These are phyloP conservation scores for Zasmidium cellare DNA, from an alignment of 2,329 filamentous ascomycete genomes.

Conservation along the genomic window DNA sequence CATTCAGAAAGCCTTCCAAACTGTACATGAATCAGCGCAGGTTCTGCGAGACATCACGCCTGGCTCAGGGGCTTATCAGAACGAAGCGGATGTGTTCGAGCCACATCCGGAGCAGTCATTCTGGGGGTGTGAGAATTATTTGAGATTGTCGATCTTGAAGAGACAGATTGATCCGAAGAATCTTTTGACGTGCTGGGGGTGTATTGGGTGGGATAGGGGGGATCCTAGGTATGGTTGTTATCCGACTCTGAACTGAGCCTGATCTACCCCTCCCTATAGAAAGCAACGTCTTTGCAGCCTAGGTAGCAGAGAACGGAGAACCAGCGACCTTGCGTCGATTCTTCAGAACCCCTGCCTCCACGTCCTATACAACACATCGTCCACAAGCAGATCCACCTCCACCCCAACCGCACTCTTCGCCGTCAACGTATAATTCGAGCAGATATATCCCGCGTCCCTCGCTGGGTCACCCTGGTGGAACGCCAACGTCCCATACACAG, in stretches of 20 bases:
- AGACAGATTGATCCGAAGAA: conserved; percentile 23
- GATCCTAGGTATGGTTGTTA: conserved; percentile 21
- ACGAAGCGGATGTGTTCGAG: conserved; percentile 26
- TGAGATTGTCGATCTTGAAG: conserved; percentile 21
- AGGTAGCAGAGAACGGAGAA: too few relatives aligned
- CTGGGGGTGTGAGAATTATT: conserved; percentile 25
- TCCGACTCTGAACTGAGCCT: not conserved
- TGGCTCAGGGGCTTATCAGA: conserved; percentile 21
- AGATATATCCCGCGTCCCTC: conserved; percentile 1
- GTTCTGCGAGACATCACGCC: conserved; percentile 4
- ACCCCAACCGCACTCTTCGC: not conserved
- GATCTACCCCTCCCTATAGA: too few relatives aligned
- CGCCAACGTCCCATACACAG: not conserved
- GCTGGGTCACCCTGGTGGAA: conserved; percentile 5
- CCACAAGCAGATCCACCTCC: not conserved
- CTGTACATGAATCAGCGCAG: not conserved
- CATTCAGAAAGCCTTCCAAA: too few relatives aligned
- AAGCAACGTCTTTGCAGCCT: too few relatives aligned
- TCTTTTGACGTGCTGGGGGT: conserved; percentile 24
- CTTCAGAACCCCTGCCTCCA: too few relatives aligned
- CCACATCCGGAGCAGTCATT: conserved; percentile 15
- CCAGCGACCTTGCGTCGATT: too few relatives aligned
- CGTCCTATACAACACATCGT: not conserved
- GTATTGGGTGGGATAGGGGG: conserved; percentile 19
- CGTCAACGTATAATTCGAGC: not conserved